phyloP scores from a whole-genome alignment of 192 early-diverging fungal genomes.

The Mortierella alpina region DNA sequence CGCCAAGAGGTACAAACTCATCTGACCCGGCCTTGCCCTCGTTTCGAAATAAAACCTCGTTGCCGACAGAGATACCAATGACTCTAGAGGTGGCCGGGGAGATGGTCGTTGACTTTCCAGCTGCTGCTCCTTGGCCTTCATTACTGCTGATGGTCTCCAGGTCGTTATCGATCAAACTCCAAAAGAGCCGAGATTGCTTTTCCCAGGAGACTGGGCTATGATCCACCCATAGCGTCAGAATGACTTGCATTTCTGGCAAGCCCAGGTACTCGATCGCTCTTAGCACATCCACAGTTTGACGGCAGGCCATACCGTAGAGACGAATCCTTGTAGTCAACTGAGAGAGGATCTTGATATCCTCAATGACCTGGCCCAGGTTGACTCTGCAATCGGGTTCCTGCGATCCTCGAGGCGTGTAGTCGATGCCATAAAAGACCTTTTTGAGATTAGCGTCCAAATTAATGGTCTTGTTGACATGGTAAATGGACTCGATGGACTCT shows the following conservation, averaged over 20 bases:
- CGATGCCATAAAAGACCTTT: slow-evolving; percentile 65
- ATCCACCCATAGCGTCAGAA: slow-evolving; percentile 75
- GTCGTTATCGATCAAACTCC: slow-evolving; percentile 38
- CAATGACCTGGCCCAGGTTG: slow-evolving; percentile 67
- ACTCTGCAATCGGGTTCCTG: slow-evolving; percentile 64
- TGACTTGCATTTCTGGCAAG: slow-evolving; percentile 65
- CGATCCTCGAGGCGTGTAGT: slow-evolving; percentile 68
- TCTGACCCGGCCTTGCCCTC: slow-evolving; percentile 37
- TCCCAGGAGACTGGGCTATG: slow-evolving; percentile 54
- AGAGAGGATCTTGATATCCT: slow-evolving; percentile 67
- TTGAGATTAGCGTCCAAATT: slow-evolving; percentile 14
- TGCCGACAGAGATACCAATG: slow-evolving; percentile 68
- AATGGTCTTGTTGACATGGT: slow-evolving; percentile 56
- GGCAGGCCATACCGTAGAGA: slow-evolving; percentile 76
- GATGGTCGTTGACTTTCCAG: slow-evolving; percentile 36
- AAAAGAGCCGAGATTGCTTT: slow-evolving; percentile 34
- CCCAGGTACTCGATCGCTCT: slow-evolving; percentile 67
- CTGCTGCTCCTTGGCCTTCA: slow-evolving; percentile 46
- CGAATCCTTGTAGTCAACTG: slow-evolving; percentile 67
- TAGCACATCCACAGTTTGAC: slow-evolving; percentile 68
- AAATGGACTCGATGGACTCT: slow-evolving; percentile 24
- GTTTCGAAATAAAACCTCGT: slow-evolving; percentile 71
- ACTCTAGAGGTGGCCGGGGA: slow-evolving; percentile 59
- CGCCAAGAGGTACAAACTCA: slow-evolving; percentile 23
- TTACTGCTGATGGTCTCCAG: slow-evolving; percentile 17